Percentiles rank a stretch among this genome's conserved stretches.
Conservation (phyloP, 306 rosid species). For the Castanospermum australe region DNA sequence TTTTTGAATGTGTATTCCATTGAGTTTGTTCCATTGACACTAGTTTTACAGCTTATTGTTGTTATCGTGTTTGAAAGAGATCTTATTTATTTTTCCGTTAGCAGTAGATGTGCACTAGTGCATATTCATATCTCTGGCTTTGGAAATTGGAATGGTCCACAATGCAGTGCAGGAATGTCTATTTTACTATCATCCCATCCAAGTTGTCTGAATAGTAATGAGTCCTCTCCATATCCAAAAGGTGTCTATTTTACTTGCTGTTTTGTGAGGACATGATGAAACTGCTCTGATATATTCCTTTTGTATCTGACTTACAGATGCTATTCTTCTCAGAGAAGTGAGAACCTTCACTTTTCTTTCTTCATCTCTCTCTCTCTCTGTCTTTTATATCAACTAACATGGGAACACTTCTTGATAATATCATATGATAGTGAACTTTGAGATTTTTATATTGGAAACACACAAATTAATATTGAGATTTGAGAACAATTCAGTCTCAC, state of each 20-base stretch:
- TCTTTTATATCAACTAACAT: neutral
- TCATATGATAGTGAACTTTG: neutral
- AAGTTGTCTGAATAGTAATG: no score
- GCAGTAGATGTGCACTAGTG: neutral
- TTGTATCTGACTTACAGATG: neutral
- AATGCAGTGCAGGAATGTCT: neutral
- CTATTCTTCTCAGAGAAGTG: neutral
- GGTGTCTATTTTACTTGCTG: neutral
- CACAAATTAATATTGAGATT: neutral
- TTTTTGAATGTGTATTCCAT: neutral
- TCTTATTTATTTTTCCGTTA: neutral
- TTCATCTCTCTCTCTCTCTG: neutral
- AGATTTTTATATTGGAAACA: neutral
- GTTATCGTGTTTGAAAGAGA: neutral
- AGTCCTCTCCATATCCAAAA: neutral
- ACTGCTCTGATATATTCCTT: neutral
- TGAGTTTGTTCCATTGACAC: neutral
- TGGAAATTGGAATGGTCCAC: no score
- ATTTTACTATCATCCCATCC: neutral
- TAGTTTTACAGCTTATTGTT: neutral
- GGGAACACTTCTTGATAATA: neutral
- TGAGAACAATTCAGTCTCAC: neutral
- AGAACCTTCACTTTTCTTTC: neutral
- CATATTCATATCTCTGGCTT: neutral
- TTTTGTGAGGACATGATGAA: neutral